Evolutionary conservation across 1,284 basidiomycete species (phyloP), one percentile per base, ranked within the genome.

Genomic region (Clitocybe nebularis): DNA sequence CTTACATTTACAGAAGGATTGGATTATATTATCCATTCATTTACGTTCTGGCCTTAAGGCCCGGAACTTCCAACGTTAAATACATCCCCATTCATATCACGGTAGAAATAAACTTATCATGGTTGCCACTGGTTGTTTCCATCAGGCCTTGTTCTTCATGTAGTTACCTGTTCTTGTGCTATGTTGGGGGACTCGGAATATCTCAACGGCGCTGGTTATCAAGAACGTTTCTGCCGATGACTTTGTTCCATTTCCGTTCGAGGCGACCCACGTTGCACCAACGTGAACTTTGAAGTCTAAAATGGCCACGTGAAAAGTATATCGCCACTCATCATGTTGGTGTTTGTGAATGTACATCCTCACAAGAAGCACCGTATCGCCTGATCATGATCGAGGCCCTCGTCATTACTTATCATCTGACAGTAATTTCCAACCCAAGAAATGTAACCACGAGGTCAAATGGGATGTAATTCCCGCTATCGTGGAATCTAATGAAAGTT

Each of bases 311-410:
- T 25, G 34, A 23, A 36, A 37, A 28, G 41, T 28, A 45, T 45
- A 41, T 44, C 8, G 17, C n/a, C 16, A 34, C 40, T 24, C 32
- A 41, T 26, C 39, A 45, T 40, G 22, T 40, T 36, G 36, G 36
- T 23, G 41, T 34, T 19, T 33, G 11, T 17, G 21, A 32, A 17
- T 17, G 17, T 3, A 2, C 36, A 28, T 28, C 34, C 19, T 24
- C 11, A 5, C 3, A 6, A 40, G 30, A 24, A 29, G 39, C 26
- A 36, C 34, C 9, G 22, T 34, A 37, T 45, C 41, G 40, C 36
- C 44, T 52, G 52, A 53, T 51, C 52, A 52, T 50, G 50, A 49
- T 54, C 48, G 50, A 48, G 43, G 34, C 22, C 20, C 23, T 9
- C 30, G 17, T 11, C 29, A n/a, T n/a, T n/a, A n/a, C n/a, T 37